Conservation (phyloP, 2,329 filamentous ascomycete genomes). For the Fusarium fracticaudum region DNA sequence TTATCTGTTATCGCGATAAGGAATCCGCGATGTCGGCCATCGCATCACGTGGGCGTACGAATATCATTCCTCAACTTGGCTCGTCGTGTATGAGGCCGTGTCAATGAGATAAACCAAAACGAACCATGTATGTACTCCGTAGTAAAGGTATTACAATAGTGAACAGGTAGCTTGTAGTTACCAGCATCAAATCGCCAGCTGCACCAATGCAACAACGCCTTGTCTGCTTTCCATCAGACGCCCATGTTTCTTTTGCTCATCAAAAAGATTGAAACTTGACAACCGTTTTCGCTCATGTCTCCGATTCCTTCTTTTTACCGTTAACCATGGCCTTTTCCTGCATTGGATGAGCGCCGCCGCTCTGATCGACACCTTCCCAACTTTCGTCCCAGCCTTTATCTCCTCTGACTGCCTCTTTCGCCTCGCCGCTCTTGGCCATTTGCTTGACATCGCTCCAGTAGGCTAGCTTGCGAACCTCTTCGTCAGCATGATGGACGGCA, state of each 20-base stretch:
- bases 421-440: slow-evolving; percentile 66
- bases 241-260: neutral
- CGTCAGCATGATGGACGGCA: slow-evolving; percentile 79
- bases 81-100: neutral
- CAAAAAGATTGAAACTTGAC: neutral
- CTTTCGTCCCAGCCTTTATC: slow-evolving; percentile 50
- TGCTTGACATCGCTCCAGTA: slow-evolving; percentile 88
- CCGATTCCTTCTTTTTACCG: slow-evolving; percentile 27
- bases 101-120: neutral
- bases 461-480: slow-evolving; percentile 81
- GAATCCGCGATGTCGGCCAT: slow-evolving; percentile 17
- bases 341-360: slow-evolving; percentile 56
- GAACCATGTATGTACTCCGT: neutral
- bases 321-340: slow-evolving; percentile 30
- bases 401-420: slow-evolving; percentile 55
- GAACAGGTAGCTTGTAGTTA: neutral
- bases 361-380: slow-evolving; percentile 64
- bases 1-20: slow-evolving; percentile 42
- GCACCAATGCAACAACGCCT: slow-evolving; percentile 23
- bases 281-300: neutral
- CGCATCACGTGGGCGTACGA: slow-evolving; percentile 22
- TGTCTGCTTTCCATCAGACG: neutral
- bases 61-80: neutral
- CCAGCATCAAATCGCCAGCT: neutral
- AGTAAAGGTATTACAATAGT: neutral